Evolutionary conservation across 1,139 yeast species (phyloP), one percentile per base, ranked within the genome.

Genomic region (Groenewaldozyma sp.): DNA sequence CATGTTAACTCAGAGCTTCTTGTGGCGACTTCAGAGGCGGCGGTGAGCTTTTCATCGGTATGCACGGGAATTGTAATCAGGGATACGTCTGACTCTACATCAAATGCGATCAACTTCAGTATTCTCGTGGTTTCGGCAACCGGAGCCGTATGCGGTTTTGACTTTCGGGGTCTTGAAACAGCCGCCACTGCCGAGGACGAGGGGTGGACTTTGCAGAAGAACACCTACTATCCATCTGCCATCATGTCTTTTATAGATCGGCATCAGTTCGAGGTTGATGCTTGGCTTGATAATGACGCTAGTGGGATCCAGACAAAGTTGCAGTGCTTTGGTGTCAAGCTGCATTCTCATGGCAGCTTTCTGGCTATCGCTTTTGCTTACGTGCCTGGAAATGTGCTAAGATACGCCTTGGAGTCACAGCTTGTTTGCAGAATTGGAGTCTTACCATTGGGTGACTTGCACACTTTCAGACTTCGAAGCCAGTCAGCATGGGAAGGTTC

Each of bases 331-430:
- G 51, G 50, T 7, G 42, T 42, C 4, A 35, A 38, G 11, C 35
- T 42, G 10, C 52, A 50, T 40, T 51, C 52, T 3, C 49, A 48
- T 24, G 49, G 47, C 5, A 42, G 44, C 11, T 48, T 47, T 22
- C 28, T 40, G 32, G 51, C 48, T 1, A 24, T 51, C 10, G 45
- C 44, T 9, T 50, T 50, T 34, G 40, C 46, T 2, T 28, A 45
- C n/a, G 37, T 34, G n/a, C 53, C 48, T 14, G 46, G 40, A n/a
- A 42, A 45, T 7, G 45, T 38, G 35, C 42, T 50, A 21, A 36
- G 51, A 21, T 51, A 43, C 39, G 52, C 53, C 9, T 48, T 51
- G 10, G 34, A 38, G 18, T 50, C 54, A 4, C 52, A 49, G 33
- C 47, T 43, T 24, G 39, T 44, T 3, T 39, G 45, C 24, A 33